These are phyloP conservation scores for Globisporangium splendens DNA, from an alignment of 352 stramenopile genomes.

Conservation along the genomic window DNA sequence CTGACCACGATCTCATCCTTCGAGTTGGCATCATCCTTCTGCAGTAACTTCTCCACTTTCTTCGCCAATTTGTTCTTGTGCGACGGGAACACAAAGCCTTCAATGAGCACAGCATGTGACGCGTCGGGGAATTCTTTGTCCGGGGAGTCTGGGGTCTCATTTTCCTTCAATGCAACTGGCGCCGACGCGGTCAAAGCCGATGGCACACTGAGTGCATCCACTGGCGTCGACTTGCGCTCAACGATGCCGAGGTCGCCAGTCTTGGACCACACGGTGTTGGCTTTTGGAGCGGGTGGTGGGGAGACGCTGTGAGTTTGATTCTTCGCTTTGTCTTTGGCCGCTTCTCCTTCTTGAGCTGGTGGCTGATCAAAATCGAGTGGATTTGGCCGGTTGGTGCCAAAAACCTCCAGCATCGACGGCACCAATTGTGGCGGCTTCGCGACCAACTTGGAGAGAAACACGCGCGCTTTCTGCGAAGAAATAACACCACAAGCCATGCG, in stretches of 20 bases:
- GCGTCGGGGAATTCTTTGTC: slow-evolving; percentile 48
- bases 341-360: slow-evolving; percentile 1
- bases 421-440: slow-evolving; percentile 82
- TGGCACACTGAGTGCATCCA: slow-evolving; percentile 24
- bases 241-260: slow-evolving; percentile 65
- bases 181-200: slow-evolving; percentile 11
- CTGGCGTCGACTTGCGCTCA: slow-evolving; percentile 35
- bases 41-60: slow-evolving; percentile 56
- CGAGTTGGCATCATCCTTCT: slow-evolving; percentile 27
- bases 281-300: slow-evolving; percentile 24
- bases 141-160: slow-evolving; percentile 25
- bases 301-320: background rate
- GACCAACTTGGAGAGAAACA: slow-evolving; percentile 55
- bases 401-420: slow-evolving; percentile 71
- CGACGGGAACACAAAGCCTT: slow-evolving; percentile 80
- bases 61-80: slow-evolving; percentile 77
- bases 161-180: slow-evolving; percentile 38
- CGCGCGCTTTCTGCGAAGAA: slow-evolving; percentile 55
- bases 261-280: slow-evolving; percentile 72
- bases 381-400: slow-evolving; percentile 75
- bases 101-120: slow-evolving; percentile 67
- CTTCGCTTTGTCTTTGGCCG: background rate
- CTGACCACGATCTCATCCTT: slow-evolving; percentile 60
- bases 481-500: background rate
- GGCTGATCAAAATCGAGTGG: slow-evolving; percentile 53